Evolutionary conservation across 164 flowering plant species (phyloP).

Genomic region (Nelumbo lutea): DNA sequence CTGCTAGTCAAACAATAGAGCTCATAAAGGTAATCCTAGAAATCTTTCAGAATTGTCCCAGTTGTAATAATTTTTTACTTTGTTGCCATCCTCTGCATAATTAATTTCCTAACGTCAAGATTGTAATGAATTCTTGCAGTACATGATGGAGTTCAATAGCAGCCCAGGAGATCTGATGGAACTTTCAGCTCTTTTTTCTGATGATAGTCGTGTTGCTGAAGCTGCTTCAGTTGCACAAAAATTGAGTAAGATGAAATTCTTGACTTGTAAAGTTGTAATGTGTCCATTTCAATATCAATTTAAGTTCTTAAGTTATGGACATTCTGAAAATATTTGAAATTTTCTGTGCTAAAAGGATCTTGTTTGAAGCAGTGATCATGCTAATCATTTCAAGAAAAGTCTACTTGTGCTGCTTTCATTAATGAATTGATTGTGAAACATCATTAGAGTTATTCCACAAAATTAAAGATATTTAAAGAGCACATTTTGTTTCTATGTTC

Average conservation of each 20-base stretch:
- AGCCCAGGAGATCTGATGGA: constrained; percentile 98
- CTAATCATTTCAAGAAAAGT: not conserved
- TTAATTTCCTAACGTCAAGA: constrained; percentile 6
- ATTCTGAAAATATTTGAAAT: too few relatives aligned
- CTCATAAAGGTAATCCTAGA: constrained; percentile 76
- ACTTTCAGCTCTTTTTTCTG: constrained; percentile 94
- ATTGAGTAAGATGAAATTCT: constrained; percentile 56
- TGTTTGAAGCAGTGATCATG: not conserved
- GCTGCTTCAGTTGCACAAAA: constrained; percentile 98
- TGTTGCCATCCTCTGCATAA: not conserved
- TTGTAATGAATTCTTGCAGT: constrained; percentile 55
- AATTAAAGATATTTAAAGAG: not conserved
- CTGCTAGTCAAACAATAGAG: constrained; percentile 97
- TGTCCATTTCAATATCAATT: not conserved
- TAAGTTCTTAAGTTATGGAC: not conserved
- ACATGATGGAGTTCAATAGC: constrained; percentile 96
- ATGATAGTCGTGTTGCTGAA: constrained; percentile 98
- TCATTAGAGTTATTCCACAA: not conserved
- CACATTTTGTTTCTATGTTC: not conserved
- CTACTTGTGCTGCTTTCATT: not conserved
- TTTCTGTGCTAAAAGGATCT: too few relatives aligned
- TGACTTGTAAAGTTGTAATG: not conserved
- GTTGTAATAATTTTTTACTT: not conserved
- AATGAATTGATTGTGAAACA: not conserved
- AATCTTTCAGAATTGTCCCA: not conserved